phyloP scores from a whole-genome alignment of 2,329 filamentous ascomycete genomes.

The Fusarium bactridioides region DNA sequence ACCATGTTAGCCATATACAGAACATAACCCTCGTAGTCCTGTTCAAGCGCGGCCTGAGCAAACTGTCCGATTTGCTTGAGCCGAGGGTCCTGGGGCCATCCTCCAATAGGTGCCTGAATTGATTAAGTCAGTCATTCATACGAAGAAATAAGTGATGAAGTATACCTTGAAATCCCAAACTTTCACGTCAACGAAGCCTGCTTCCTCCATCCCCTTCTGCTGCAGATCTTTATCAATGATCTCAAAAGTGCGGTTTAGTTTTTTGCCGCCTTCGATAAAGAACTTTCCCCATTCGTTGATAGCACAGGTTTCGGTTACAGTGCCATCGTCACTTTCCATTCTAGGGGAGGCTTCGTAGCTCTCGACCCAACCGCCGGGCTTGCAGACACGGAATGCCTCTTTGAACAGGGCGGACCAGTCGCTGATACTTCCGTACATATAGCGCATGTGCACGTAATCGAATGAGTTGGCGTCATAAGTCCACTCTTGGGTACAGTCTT shows the following conservation, averaged over 20 bases:
- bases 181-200: slow-evolving; percentile 31
- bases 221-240: slow-evolving; percentile 33
- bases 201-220: slow-evolving; percentile 33
- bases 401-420: slow-evolving; percentile 64
- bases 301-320: slow-evolving; percentile 40
- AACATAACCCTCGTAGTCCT: slow-evolving; percentile 48
- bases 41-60: slow-evolving; percentile 44
- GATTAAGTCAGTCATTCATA: not conserved
- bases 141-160: accelerated
- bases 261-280: slow-evolving; percentile 43
- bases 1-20: slow-evolving; percentile 47
- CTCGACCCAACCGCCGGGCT: slow-evolving; percentile 61
- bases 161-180: slow-evolving; percentile 33
- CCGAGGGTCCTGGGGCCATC: slow-evolving; percentile 17
- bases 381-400: slow-evolving; percentile 59
- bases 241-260: slow-evolving; percentile 43
- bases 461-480: slow-evolving; percentile 49
- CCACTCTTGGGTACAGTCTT: slow-evolving; percentile 46
- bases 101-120: slow-evolving; percentile 29
- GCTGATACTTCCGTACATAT: slow-evolving; percentile 63
- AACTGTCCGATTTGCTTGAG: slow-evolving; percentile 38
- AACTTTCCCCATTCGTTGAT: slow-evolving; percentile 42
- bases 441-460: slow-evolving; percentile 68
- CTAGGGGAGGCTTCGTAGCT: slow-evolving; percentile 42
- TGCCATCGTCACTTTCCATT: slow-evolving; percentile 45